Conservation (phyloP, 495 filamentous ascomycete genomes). For the Apiosordaria backusii region DNA sequence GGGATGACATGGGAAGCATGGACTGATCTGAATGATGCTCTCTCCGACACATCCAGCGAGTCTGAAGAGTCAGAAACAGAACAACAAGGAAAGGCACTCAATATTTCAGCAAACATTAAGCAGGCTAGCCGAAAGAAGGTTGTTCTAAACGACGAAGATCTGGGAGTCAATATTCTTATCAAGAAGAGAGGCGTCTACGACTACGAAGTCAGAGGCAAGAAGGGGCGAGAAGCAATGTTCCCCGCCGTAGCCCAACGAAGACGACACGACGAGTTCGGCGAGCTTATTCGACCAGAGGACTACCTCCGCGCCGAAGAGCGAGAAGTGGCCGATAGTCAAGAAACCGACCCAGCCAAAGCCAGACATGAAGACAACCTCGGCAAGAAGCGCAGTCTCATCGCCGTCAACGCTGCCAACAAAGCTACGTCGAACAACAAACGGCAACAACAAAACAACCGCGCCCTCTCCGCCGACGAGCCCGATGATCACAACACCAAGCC, state of each 20-base stretch:
- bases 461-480: conserved; percentile 38
- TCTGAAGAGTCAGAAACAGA: conserved; percentile 88
- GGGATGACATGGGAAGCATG: conserved; percentile 62
- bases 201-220: conserved; percentile 89
- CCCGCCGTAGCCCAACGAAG: conserved; percentile 77
- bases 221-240: conserved; percentile 89
- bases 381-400: conserved; percentile 92
- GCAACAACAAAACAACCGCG: conserved; percentile 36
- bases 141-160: conserved; percentile 74
- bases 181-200: conserved; percentile 84
- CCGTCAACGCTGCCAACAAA: conserved; percentile 50
- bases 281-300: conserved; percentile 87
- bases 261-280: conserved; percentile 86
- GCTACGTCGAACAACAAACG: conserved; percentile 37
- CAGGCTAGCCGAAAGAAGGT: conserved; percentile 79
- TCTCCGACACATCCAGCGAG: conserved; percentile 70
- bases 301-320: conserved; percentile 91
- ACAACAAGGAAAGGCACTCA: conserved; percentile 87
- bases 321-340: conserved; percentile 70
- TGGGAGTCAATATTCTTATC: conserved; percentile 88
- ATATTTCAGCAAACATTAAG: conserved; percentile 75
- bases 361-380: conserved; percentile 65
- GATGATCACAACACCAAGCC: conserved; percentile 32
- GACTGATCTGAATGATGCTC: conserved; percentile 79
- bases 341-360: conserved; percentile 44